Evolutionary conservation across 139 green algal species (phyloP).

Genomic region (Zygnema circumcarinatum): DNA sequence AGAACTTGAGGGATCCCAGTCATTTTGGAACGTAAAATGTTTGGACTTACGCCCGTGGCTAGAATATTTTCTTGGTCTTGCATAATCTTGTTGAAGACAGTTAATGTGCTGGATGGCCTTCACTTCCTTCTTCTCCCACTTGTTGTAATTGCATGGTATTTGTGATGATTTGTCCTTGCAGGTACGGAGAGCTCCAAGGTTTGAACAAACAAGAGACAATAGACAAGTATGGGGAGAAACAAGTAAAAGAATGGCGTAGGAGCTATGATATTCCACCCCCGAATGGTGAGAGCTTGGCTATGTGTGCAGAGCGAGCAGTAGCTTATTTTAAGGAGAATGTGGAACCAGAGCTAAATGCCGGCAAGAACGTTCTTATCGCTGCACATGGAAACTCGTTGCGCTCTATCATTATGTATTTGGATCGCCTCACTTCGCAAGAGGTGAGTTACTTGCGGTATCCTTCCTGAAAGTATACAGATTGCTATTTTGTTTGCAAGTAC

Average conservation of each 20-base stretch:
- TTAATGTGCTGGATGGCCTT: no score
- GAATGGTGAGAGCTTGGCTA: conserved; percentile 63
- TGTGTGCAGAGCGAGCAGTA: conserved; percentile 63
- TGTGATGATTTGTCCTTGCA: no score
- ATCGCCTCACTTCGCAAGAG: conserved; percentile 64
- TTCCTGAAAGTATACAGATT: background rate
- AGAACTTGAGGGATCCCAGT: no score
- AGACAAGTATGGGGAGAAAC: conserved; percentile 66
- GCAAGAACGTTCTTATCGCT: conserved; percentile 65
- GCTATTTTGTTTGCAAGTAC: conserved; percentile 1
- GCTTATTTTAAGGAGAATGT: conserved; percentile 61
- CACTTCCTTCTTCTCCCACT: no score
- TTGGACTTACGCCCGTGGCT: no score
- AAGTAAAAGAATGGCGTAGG: conserved; percentile 62
- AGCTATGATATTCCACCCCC: conserved; percentile 60
- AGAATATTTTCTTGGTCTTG: no score
- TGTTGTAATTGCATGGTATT: no score
- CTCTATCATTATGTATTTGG: conserved; percentile 68
- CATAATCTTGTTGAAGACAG: no score
- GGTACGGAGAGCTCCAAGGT: conserved; percentile 63
- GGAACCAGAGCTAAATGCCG: conserved; percentile 56
- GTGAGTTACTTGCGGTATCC: conserved; percentile 32
- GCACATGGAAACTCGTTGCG: conserved; percentile 67
- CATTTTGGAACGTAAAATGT: no score
- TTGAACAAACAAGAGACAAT: conserved; percentile 66